Evolutionary conservation across 768 basidiomycete species (phyloP), one percentile per base, ranked within the genome.

Genomic region (Lactifluus hygrophoroides): DNA sequence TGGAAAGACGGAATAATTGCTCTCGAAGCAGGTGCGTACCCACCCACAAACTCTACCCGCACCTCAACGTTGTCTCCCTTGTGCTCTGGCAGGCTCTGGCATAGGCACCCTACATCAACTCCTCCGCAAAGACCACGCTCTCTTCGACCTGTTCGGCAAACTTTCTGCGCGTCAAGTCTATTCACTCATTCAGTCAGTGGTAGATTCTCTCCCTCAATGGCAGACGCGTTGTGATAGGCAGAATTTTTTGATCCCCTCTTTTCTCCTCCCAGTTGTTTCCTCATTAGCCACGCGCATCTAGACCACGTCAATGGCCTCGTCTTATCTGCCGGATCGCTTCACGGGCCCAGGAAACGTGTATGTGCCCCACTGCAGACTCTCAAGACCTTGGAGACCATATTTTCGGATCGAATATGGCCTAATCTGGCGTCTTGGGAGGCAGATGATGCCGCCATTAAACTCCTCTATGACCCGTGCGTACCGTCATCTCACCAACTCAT

Each of bases 261-360:
- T 11, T 4, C 13, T 16, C 13, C 35, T 23, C 21, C 6, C 67
- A 94, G 91, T 61, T 89, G 84, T 63, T 95, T 88, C 67, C 76
- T 94, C 59, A 75, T 96, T 64, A 88, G 89, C 5, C 94, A 95
- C 68, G 86, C 89, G 0, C 94, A 98, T 70, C 73, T 97, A 27
- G 94, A 98, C 72, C 94, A 98, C 69, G 79, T 91, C 65, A 82
- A 80, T 60, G 84, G 90, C 40, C 77, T 96, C 28, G 81, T 95
- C 54, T 71, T 98, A 53, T 82, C 87, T 1, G 91, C 94, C 16
- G 94, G 93, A 37, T 85, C 91, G 1, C 68, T 90, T 6, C 69
- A 70, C 32, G 85, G 84, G 17, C 67, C 74, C 35, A 75, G 81
- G 19, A 88, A 87, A 64, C 81, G 79, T 1, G 79, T 93, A 35